Evolutionary conservation across 257 asterid species (phyloP), one percentile per base, ranked within the genome.

Genomic region (Nicotiana obtusifolia): DNA sequence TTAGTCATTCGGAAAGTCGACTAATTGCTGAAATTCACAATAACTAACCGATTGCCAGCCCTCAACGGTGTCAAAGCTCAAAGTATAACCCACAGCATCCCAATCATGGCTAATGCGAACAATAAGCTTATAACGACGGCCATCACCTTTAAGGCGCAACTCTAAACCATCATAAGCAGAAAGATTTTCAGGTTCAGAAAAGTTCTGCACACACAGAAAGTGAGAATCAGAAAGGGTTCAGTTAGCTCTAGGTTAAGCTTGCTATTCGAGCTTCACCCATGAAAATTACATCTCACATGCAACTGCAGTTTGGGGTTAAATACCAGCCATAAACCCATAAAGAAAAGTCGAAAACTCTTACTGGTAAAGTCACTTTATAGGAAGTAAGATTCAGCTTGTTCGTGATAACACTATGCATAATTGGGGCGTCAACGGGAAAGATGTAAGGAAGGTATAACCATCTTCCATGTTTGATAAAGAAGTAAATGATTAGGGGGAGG

Each of bases 101-200:
- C 99, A 95, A 81, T 94, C 97, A 84, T 90, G 90, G 85, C 97
- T 95, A 47, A 93, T 94, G 80, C 97, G 93, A 76, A 95, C 57
- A 76, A 94, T 90, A 86, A 95, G 92, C 81, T 95, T 95, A 84
- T 95, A 95, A 78, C 97, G 90, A 81, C 87, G 85, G 13, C 98
- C 99, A 88, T 95, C 97, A 67, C 99, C 99, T 86, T 90, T 94
- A 19, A 95, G 82, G 49, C 91, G 92, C 83, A 95, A 81, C 88
- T 94, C 98, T 60, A 95, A 86, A 52, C 98, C 99, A 89, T 95
- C 99, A 88, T 92, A 95, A 64, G 97, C 95, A 49, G 99, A 94
- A 83, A 95, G 92, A 88, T 94, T 92, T 90, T 94, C 92, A 3
- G 98, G 96, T 78, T 84, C 87, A 7, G 94, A 85, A 84, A 95